Base-by-base conservation (phyloP, 2,329 filamentous ascomycete species). In the Rhexocercosporidium sp. region DNA sequence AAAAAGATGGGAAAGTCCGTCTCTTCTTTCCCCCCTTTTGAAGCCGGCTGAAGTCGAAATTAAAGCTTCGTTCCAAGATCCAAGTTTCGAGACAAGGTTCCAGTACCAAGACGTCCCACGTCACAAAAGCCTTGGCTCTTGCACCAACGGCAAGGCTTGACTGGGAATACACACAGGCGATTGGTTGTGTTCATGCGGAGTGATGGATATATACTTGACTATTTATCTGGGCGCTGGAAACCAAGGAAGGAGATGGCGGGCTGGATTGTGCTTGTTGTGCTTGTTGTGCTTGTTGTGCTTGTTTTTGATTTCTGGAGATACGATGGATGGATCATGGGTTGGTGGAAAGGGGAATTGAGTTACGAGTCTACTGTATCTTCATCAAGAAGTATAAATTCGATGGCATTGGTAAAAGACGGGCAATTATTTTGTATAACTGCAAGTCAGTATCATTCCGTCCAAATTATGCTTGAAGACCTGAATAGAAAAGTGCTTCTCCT, bases 91-190 rank as follows among this genome's bases (percentile, higher is more conserved):
- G 31, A 56, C 53, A 39, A 56, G 53, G 53, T 56, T 56, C 53
- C 29, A 39, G 37, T 37, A 37, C 53, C 53, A 56, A 56, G 53
- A 56, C 53, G 53, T 56, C 53, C 53, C 53, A 56, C 53, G 53
- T 56, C 53, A 56, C 53, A 56, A 22, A 22, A 29, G 20, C 29
- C 51, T 54, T 54, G 51, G 51, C 51, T 31, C 29, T 22, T 27
- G 47, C 22, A 27, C 22, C 47, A 27, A 22, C 47, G 6, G 53
- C 31, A 39, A 56, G 53, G 53, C 53, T 56, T 56, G 20, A 56
- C 20, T 37, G 29, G 9, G 14, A 11, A 9, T 34, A 31, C 29
- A 11, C 18, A 9, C 12, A 2, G n/a, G 12, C n/a, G 1, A 56
- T 56, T 56, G 53, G 53, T 34, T 31, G 16, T 37, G 53, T 22